Conservation (phyloP, 2,329 filamentous ascomycete genomes). For the Aureobasidium sp. region DNA sequence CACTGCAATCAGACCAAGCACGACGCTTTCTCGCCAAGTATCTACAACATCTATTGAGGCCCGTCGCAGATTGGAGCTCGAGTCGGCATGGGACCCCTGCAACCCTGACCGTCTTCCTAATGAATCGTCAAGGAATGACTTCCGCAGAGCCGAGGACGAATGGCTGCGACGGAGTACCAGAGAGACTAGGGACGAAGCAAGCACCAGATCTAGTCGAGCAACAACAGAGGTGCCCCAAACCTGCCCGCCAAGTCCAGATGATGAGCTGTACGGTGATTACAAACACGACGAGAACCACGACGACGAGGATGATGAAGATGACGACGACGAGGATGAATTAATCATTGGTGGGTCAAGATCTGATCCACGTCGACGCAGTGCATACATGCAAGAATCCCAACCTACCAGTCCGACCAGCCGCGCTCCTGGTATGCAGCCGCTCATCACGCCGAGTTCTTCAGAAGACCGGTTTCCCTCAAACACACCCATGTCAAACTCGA, state of each 20-base stretch:
- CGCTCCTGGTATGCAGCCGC: constrained; percentile 12
- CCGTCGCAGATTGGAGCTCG: constrained; percentile 22
- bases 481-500: constrained; percentile 44
- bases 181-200: constrained; percentile 29
- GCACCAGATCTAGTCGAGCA: constrained; percentile 23
- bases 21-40: constrained; percentile 18
- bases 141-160: constrained; percentile 30
- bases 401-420: constrained; percentile 36
- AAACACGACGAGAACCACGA: not conserved
- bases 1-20: constrained; percentile 22
- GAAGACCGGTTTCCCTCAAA: constrained; percentile 34
- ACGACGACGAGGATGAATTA: not conserved
- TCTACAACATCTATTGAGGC: constrained; percentile 22
- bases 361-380: not conserved
- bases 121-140: constrained; percentile 28
- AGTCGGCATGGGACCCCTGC: constrained; percentile 1
- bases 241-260: constrained; percentile 45
- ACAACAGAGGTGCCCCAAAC: constrained; percentile 23
- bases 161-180: constrained; percentile 28
- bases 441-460: constrained; percentile 20
- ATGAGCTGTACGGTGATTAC: constrained; percentile 35
- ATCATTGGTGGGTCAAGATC: not conserved
- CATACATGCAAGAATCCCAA: not conserved
- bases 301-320: constrained; percentile 1
- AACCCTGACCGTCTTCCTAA: constrained; percentile 22